Conservation (phyloP, 2,329 filamentous ascomycete species). For the Cytospora chrysosperma region DNA sequence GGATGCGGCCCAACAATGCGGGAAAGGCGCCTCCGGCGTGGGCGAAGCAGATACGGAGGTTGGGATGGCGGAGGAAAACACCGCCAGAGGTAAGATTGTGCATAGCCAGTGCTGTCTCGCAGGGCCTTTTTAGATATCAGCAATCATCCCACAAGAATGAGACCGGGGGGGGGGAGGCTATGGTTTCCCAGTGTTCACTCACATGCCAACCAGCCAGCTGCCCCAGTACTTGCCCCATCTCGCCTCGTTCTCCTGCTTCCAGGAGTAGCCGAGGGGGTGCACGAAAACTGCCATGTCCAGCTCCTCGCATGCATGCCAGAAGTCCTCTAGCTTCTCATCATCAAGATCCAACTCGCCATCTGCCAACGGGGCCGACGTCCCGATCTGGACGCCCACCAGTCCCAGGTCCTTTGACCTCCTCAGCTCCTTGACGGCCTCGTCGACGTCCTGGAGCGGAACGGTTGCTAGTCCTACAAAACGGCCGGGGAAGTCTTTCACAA, state of each 20-base stretch:
- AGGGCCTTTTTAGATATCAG: slow-evolving; percentile 26
- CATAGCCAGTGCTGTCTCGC: slow-evolving; percentile 36
- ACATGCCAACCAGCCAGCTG: slow-evolving; percentile 38
- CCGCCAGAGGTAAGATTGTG: slow-evolving; percentile 35
- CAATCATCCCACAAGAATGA: not conserved
- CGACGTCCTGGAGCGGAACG: slow-evolving; percentile 35
- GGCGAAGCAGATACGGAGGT: slow-evolving; percentile 35
- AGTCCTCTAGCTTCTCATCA: slow-evolving; percentile 31
- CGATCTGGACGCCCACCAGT: slow-evolving; percentile 36
- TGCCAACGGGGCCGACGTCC: slow-evolving; percentile 31
- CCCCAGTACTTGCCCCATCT: slow-evolving; percentile 36
- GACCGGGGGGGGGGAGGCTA: no score
- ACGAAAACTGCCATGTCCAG: slow-evolving; percentile 36
- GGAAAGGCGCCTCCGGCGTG: slow-evolving; percentile 38
- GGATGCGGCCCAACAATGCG: slow-evolving; percentile 36
- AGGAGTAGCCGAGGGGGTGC: slow-evolving; percentile 36
- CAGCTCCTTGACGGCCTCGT: slow-evolving; percentile 32
- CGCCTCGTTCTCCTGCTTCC: slow-evolving; percentile 33
- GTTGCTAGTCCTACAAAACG: slow-evolving; percentile 37
- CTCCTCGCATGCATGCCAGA: slow-evolving; percentile 36
- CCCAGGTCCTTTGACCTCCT: slow-evolving; percentile 29
- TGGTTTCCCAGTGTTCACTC: slow-evolving; percentile 5
- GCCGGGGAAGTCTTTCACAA: slow-evolving; percentile 29
- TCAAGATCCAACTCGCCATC: slow-evolving; percentile 32
- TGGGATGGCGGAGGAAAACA: slow-evolving; percentile 32